Percentiles rank a stretch among this genome's conserved stretches.
Evolutionary conservation across 1,139 yeast genomes (phyloP).

Genomic region (Hanseniaspora sp.): DNA sequence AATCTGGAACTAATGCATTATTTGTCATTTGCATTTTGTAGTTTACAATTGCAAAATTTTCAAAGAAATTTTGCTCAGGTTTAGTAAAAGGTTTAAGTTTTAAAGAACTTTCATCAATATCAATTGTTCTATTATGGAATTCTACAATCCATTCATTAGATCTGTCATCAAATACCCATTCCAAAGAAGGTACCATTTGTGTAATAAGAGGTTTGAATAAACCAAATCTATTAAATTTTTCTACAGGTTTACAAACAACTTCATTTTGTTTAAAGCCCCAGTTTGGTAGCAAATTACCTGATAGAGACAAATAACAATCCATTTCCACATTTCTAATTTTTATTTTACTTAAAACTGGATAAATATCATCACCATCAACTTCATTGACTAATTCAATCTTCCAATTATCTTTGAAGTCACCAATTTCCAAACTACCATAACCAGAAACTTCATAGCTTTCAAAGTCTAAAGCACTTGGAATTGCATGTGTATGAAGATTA

Average conservation of each 20-base stretch:
- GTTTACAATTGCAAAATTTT: conserved; percentile 57
- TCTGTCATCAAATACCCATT: conserved; percentile 44
- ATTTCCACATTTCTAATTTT: conserved; percentile 49
- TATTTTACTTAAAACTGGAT: conserved; percentile 62
- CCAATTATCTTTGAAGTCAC: conserved; percentile 66
- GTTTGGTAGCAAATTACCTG: conserved; percentile 59
- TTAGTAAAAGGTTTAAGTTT: conserved; percentile 39
- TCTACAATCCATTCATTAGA: conserved; percentile 77
- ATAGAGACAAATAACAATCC: conserved; percentile 66
- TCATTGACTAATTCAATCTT: conserved; percentile 53
- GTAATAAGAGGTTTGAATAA: neutral
- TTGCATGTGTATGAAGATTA: conserved; percentile 53
- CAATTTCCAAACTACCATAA: conserved; percentile 44
- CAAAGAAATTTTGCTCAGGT: conserved; percentile 59
- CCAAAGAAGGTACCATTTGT: conserved; percentile 14
- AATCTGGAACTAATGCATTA: conserved; percentile 64
- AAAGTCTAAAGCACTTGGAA: conserved; percentile 46
- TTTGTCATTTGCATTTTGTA: conserved; percentile 73
- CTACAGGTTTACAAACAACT: conserved; percentile 47
- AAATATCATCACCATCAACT: conserved; percentile 40
- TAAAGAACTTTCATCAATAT: conserved; percentile 34
- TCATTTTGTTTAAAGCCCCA: conserved; percentile 83
- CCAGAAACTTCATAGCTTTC: conserved; percentile 56
- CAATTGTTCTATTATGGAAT: conserved; percentile 36
- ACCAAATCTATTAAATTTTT: neutral